phyloP scores from a whole-genome alignment of 495 filamentous ascomycete species.

The Aspergillus incahuasiensis region DNA sequence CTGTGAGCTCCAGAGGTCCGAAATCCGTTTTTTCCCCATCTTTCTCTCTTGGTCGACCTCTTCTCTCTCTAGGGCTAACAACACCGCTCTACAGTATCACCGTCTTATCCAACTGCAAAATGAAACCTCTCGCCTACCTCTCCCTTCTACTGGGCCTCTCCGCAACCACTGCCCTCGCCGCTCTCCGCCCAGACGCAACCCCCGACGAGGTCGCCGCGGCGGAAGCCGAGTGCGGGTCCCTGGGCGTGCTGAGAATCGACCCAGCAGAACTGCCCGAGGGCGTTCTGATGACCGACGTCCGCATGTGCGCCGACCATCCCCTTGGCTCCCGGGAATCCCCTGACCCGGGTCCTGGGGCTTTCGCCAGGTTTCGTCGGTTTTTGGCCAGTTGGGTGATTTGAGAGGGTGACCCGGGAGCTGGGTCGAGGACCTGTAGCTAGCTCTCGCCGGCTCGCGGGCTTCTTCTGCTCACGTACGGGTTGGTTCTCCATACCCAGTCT shows the following conservation, averaged over 20 bases:
- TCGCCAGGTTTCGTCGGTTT: slow-evolving; percentile 17
- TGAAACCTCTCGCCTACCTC: slow-evolving; percentile 19
- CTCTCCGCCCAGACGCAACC: slow-evolving; percentile 18
- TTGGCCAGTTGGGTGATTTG: slow-evolving; percentile 19
- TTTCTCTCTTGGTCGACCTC: slow-evolving; percentile 9
- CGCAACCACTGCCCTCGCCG: slow-evolving; percentile 17
- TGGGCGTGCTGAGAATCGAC: slow-evolving; percentile 21
- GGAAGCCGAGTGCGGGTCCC: slow-evolving; percentile 18
- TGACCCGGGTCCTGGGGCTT: slow-evolving; percentile 14
- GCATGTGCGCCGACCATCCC: slow-evolving; percentile 21
- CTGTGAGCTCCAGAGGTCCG: slow-evolving; percentile 13
- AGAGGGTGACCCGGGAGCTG: no score
- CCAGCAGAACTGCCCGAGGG: slow-evolving; percentile 21
- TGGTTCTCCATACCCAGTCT: no score
- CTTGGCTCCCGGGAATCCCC: slow-evolving; percentile 13
- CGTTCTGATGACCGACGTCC: slow-evolving; percentile 16
- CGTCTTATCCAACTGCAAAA: slow-evolving; percentile 9
- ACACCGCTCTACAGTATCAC: slow-evolving; percentile 13
- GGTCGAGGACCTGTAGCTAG: no score
- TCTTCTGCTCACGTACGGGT: no score
- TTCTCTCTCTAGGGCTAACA: slow-evolving; percentile 11
- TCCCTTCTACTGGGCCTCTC: slow-evolving; percentile 18
- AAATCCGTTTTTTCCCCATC: slow-evolving; percentile 14
- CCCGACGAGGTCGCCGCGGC: slow-evolving; percentile 21
- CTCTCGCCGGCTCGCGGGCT: no score